phyloP scores from a whole-genome alignment of 2,329 filamentous ascomycete species.

The Botrytis squamosa region DNA sequence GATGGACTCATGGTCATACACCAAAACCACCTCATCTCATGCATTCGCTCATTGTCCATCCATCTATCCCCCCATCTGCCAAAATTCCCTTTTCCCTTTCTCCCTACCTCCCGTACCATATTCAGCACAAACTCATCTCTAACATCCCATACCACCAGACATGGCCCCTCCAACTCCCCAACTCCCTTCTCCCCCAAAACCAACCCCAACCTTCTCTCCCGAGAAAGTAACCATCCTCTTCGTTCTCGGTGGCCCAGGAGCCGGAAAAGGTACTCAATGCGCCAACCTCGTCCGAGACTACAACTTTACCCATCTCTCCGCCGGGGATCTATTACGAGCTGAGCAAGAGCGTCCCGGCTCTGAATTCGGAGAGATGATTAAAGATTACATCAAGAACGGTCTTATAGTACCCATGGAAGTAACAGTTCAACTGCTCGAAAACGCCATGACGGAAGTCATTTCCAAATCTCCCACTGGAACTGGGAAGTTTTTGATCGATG shows the following conservation, averaged over 20 bases:
- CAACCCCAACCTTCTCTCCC: conserved; percentile 68
- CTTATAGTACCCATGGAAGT: conserved; percentile 99
- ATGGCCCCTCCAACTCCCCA: conserved; percentile 22
- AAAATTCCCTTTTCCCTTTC: conserved; percentile 5
- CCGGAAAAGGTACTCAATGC: conserved; percentile 97
- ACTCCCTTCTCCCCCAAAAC: conserved; percentile 53
- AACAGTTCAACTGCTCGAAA: conserved; percentile 88
- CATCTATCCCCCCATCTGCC: conserved; percentile 7
- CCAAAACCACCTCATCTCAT: background rate
- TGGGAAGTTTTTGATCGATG: conserved; percentile 73
- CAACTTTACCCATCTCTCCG: conserved; percentile 88
- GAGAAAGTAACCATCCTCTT: conserved; percentile 87
- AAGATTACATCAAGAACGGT: conserved; percentile 88
- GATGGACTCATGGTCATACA: background rate
- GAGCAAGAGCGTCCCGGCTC: conserved; percentile 86
- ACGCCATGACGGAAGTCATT: conserved; percentile 79
- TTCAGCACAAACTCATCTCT: background rate
- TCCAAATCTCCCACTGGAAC: conserved; percentile 49
- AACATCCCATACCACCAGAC: conserved; percentile 14
- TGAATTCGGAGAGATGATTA: conserved; percentile 91
- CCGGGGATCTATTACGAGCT: conserved; percentile 88
- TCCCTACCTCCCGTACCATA: background rate
- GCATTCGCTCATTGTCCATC: background rate
- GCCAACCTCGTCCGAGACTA: conserved; percentile 82
- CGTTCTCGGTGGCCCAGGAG: conserved; percentile 91